phyloP scores from a whole-genome alignment of 768 basidiomycete genomes.

The Lactarius quietus region DNA sequence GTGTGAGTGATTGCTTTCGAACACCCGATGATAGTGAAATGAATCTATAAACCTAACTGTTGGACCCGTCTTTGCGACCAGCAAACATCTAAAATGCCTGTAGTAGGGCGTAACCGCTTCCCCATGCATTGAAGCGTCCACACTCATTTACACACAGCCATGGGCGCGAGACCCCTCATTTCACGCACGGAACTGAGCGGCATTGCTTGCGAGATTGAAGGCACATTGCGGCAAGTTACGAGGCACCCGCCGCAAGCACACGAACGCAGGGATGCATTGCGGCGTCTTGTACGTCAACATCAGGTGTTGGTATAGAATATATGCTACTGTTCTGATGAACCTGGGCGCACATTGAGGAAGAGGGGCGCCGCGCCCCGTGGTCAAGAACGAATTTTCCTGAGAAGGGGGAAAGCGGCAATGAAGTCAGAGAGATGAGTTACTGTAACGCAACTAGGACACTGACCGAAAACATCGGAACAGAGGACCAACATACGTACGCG shows the following conservation, averaged over 20 bases:
- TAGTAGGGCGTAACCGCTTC: neutral
- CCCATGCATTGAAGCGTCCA: neutral
- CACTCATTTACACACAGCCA: neutral
- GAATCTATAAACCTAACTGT: neutral
- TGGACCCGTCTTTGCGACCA: neutral
- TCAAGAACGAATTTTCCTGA: neutral
- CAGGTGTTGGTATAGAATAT: neutral
- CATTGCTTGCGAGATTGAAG: neutral
- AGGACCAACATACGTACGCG: neutral
- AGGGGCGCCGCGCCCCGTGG: neutral
- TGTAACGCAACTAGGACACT: neutral
- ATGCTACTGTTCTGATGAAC: neutral
- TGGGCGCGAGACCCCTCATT: neutral
- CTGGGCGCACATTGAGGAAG: neutral
- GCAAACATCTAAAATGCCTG: neutral
- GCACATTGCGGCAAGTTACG: neutral
- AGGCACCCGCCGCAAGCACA: neutral
- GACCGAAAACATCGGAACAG: neutral
- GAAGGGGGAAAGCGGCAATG: neutral
- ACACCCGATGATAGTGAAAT: neutral
- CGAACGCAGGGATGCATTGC: neutral
- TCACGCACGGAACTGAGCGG: neutral
- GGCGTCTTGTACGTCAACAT: conserved; percentile 1
- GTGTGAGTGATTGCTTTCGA: neutral
- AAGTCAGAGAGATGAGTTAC: neutral